These are phyloP conservation scores for Elsinoe perseae DNA, from an alignment of 2,329 filamentous ascomycete species.

Conservation along the genomic window DNA sequence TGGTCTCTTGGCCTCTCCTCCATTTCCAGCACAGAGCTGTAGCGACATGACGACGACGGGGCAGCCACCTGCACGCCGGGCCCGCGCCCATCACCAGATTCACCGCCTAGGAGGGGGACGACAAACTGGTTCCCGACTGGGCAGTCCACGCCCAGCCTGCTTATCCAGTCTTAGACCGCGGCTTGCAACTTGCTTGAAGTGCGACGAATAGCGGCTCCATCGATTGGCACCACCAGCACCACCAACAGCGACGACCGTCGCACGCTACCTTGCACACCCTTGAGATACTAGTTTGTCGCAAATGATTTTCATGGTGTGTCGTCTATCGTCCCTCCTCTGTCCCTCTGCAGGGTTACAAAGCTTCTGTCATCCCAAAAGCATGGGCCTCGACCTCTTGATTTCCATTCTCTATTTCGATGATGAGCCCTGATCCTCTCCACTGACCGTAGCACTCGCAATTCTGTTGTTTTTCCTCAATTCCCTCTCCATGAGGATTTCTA, in stretches of 20 bases:
- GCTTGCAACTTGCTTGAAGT: constrained; percentile 13
- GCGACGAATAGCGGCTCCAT: not conserved
- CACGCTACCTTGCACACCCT: not conserved
- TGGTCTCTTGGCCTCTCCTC: not conserved
- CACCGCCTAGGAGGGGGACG: not conserved
- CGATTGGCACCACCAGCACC: constrained; percentile 2
- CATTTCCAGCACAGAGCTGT: not conserved
- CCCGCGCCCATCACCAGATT: not conserved
- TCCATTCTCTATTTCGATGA: not conserved
- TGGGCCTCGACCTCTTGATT: not conserved
- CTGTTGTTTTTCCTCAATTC: not conserved
- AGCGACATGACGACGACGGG: not conserved
- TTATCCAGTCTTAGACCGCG: constrained; percentile 11
- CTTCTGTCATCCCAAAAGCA: constrained; percentile 13
- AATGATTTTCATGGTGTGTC: not conserved
- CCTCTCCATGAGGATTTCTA: not conserved
- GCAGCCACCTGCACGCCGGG: not conserved
- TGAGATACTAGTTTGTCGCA: not conserved
- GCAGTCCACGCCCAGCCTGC: constrained; percentile 1
- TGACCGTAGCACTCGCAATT: not conserved
- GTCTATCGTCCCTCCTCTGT: no score
- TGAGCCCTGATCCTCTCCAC: not conserved
- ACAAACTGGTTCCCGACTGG: constrained; percentile 1
- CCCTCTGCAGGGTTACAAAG: constrained; percentile 8
- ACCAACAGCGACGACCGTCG: constrained; percentile 3